A percentile compares a stretch with the other conserved stretches of the same genome.
Conservation (phyloP, 306 rosid species). For the Albizia julibrissin region DNA sequence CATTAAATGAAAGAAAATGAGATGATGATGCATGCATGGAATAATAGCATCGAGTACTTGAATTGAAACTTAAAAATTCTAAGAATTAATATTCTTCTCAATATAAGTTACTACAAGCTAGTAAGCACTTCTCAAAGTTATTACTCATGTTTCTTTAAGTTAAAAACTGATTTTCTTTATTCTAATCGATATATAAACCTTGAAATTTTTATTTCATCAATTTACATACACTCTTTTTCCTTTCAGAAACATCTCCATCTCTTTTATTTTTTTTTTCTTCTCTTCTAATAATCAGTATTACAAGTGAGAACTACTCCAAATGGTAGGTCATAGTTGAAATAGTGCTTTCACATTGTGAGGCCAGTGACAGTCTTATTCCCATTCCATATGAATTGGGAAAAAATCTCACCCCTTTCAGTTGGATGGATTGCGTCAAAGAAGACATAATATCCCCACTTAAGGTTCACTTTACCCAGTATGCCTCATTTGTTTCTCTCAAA, state of each 20-base stretch:
- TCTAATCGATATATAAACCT: background rate
- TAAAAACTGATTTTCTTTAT: no score
- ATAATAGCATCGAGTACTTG: no score
- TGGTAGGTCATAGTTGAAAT: background rate
- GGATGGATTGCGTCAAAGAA: constrained; percentile 51
- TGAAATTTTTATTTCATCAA: background rate
- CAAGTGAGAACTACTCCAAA: background rate
- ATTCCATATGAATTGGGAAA: background rate
- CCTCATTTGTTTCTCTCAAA: constrained; percentile 15
- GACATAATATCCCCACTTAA: constrained; percentile 19
- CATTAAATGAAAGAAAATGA: no score
- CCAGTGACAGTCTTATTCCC: background rate
- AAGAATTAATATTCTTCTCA: no score
- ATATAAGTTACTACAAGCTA: no score
- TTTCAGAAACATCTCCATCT: background rate
- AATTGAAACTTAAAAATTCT: no score
- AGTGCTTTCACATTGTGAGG: background rate
- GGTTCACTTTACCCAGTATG: constrained; percentile 17
- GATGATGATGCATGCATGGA: no score
- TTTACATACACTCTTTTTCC: background rate
- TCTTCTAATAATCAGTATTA: background rate
- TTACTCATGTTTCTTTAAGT: no score
- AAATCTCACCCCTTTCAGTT: constrained; percentile 31
- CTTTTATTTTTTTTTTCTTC: background rate
- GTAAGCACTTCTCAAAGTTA: no score